Evolutionary conservation across 352 stramenopile genomes (phyloP), one percentile per base, ranked within the genome.

Genomic region (Phytophthora colocasiae): DNA sequence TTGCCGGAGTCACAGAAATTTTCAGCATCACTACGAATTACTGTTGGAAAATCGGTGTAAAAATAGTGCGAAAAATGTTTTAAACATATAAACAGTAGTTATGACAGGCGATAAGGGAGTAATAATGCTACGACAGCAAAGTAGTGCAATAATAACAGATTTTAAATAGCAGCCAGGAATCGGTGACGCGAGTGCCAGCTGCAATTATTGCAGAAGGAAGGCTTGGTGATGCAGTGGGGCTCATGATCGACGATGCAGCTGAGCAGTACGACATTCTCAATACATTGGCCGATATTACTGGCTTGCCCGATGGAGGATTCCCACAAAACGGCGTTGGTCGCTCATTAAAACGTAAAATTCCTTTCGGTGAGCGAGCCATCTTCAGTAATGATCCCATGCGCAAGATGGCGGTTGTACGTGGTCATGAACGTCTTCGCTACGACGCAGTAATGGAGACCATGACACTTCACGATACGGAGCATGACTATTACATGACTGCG

Each of bases 361-460:
- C 17, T n/a, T 58, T 58, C 17, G 51, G 36, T 17, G 24, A 58
- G 2, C 51, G 51, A 6, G 36, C 36, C 3, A 38, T 58, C 8
- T 48, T 58, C 24, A 48, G 36, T n/a, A 58, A 58, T 10, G 51
- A 38, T 26, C 51, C 51, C 5, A 14, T 24, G 7, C n/a, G n/a
- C 24, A 58, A 48, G 10, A 48, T 49, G 51, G 24, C 51, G 15
- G 24, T 58, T 10, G 36, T 58, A 11, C 51, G 51, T 31, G 75
- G 73, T 24, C 46, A 83, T 27, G 17, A 51, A 8, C 72, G 77
- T 1, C 60, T 82, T 10, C 62, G 77, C 39, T 83, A 82, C 44
- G 77, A 86, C 40, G 38, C 46, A 3, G 41, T 57, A 6, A 68
- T 57, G 5, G 71, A 57, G 40, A 44, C 40, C 17, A 69, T 82